Evolutionary conservation across 202 grass and related monocot species (phyloP).

Genomic region (Eragrostis tef): DNA sequence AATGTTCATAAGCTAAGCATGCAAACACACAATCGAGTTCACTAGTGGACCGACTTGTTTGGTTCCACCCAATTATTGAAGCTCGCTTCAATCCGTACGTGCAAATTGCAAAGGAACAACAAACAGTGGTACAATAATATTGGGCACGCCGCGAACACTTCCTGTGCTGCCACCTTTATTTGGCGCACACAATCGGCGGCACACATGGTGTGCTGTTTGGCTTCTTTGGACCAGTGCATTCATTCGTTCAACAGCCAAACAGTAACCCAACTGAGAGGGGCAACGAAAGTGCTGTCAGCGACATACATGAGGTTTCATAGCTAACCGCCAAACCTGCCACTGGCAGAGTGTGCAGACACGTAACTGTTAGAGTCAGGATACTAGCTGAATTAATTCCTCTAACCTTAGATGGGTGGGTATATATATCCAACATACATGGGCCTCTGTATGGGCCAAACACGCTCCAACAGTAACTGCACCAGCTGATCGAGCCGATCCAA

Average conservation of each 20-base stretch:
- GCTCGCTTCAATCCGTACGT: neutral
- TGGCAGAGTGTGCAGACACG: neutral
- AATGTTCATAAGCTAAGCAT: neutral
- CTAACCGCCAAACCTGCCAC: neutral
- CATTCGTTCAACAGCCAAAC: neutral
- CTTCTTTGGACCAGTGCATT: slow-evolving; percentile 14
- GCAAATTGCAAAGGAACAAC: neutral
- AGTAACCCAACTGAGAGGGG: neutral
- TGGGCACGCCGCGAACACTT: neutral
- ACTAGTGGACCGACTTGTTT: neutral
- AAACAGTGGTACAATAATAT: neutral
- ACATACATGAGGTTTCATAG: neutral
- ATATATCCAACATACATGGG: no score
- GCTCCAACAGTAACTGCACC: slow-evolving; percentile 13
- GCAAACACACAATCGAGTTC: neutral
- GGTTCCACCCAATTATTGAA: neutral
- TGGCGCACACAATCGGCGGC: neutral
- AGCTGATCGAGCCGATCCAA: neutral
- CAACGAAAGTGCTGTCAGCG: neutral
- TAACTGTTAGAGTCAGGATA: no score
- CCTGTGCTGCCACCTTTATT: no score
- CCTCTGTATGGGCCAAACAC: no score
- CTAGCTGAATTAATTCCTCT: no score
- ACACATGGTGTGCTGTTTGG: slow-evolving; percentile 25
- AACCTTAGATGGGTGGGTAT: no score